Percentiles rank a stretch among this genome's conserved stretches.
These are phyloP conservation scores for Sicyos edulis DNA, from an alignment of 306 rosid species.

Conservation along the genomic window DNA sequence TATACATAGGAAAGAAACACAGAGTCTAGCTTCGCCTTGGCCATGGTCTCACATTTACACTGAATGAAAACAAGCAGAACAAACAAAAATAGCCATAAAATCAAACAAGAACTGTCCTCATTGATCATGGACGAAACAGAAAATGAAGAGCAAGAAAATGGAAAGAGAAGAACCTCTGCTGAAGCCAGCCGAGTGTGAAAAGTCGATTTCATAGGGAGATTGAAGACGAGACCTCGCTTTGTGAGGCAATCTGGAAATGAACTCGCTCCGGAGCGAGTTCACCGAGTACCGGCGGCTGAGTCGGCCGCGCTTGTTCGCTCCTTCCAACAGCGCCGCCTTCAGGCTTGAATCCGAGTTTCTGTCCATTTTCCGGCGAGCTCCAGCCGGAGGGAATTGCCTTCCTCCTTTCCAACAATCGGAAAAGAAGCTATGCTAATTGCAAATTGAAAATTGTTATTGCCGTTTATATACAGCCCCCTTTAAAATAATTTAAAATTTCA, in stretches of 20 bases:
- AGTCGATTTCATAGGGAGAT: slow-evolving; percentile 27
- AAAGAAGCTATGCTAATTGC: background rate
- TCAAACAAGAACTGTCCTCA: background rate
- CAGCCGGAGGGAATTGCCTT: background rate
- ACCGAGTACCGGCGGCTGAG: slow-evolving; percentile 38
- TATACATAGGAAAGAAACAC: background rate
- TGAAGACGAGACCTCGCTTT: slow-evolving; percentile 29
- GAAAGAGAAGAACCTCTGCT: slow-evolving; percentile 25
- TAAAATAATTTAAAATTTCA: no score
- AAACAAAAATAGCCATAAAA: background rate
- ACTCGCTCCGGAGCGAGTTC: slow-evolving; percentile 35
- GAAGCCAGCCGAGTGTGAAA: slow-evolving; percentile 27
- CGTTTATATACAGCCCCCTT: no score
- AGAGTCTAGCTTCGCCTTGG: background rate
- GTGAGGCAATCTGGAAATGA: slow-evolving; percentile 33
- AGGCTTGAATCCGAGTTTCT: slow-evolving; percentile 20
- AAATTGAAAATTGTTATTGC: no score
- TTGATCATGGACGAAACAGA: background rate
- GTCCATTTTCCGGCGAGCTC: slow-evolving; percentile 24
- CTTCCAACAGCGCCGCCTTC: slow-evolving; percentile 28
- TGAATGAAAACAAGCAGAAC: no score
- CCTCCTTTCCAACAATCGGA: background rate
- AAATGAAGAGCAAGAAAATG: background rate
- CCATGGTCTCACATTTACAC: background rate
- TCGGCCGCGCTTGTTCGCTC: slow-evolving; percentile 11